Base-by-base conservation (phyloP, 345 rosid species). In the Raphanus raphanistrum region DNA sequence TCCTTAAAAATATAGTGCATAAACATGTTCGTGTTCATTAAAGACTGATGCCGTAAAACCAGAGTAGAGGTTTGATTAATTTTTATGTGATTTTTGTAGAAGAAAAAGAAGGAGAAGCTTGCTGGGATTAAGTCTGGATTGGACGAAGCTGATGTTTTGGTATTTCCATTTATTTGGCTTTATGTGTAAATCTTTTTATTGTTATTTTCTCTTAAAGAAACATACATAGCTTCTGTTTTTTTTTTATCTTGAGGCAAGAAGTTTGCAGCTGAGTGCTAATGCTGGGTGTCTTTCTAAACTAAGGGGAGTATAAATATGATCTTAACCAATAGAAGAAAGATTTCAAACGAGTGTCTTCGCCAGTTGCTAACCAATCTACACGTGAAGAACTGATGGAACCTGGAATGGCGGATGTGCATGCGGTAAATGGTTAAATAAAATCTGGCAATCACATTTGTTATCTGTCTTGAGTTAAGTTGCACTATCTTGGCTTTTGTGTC, bases 131-230 rank as follows among this genome's bases (percentile, higher is more conserved):
- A 82, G 77, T 85, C 90, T 59, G 91, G 94, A 66, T 54, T 94
- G 27, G 97, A 91, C 73, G 96, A 94, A 64, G 94, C 96, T 72
- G 96, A 94, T 76, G 87, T 81, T 70, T 77, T 94, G 92, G 97
- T 27, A 85, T 4, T 65, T 62, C 8, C 62, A 70, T 52, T 43
- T 43, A 2, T 57, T 15, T n/a, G n/a, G n/a, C n/a, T 27, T 41
- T 63, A n/a, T 70, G 15, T 50, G 27, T 12, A 29, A 8, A 69
- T 28, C 9, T 69, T 41, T 57, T 8, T 25, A 27, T 57, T 7
- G 27, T 71, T 70, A 6, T 43, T 43, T 11, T 43, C 50, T 43
- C 50, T 43, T 43, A 43, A 43, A 11, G 1, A 43, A 43, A 43
- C n/a, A 43, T 43, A 43, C 4, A 16, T 64, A 6, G 13, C 52